Percentiles rank a stretch among this genome's conserved stretches.
phyloP scores from a whole-genome alignment of 495 filamentous ascomycete species.

The Tuber melanosporum region DNA sequence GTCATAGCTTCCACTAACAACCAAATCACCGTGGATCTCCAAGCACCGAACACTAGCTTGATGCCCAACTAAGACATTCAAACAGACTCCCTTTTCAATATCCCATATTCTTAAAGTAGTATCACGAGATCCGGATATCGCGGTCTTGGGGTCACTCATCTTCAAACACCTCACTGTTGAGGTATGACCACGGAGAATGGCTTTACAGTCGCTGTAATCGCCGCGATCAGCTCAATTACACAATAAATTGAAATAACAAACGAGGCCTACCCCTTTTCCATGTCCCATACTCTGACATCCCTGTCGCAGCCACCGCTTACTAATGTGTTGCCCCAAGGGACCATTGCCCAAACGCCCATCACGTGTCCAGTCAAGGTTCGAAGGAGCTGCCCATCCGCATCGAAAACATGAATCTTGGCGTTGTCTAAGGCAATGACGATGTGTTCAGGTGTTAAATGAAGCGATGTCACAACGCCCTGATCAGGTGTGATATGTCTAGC shows the following conservation, averaged over 20 bases:
- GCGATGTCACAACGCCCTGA: constrained; percentile 89
- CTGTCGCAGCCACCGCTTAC: constrained; percentile 96
- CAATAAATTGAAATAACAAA: constrained; percentile 29
- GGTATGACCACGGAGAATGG: constrained; percentile 85
- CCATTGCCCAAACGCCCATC: constrained; percentile 99
- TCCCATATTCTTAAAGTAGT: constrained; percentile 95
- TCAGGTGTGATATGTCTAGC: constrained; percentile 85
- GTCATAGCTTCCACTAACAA: constrained; percentile 95
- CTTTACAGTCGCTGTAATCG: constrained; percentile 56
- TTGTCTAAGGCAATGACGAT: constrained; percentile 97
- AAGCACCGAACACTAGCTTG: constrained; percentile 94
- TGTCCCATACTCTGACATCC: constrained; percentile 95
- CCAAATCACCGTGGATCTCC: constrained; percentile 88
- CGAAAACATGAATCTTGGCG: constrained; percentile 96
- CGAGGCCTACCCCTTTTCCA: constrained; percentile 75
- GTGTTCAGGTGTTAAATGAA: constrained; percentile 90
- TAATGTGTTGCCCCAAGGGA: constrained; percentile 91
- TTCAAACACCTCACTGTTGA: constrained; percentile 95
- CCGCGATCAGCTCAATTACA: constrained; percentile 17
- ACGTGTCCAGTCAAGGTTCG: constrained; percentile 90
- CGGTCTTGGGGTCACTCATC: constrained; percentile 88
- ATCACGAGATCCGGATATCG: constrained; percentile 92
- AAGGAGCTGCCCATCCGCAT: constrained; percentile 78
- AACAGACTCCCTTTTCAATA: constrained; percentile 75
- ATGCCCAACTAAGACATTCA: constrained; percentile 87